These are phyloP conservation scores for Ananas comosus DNA, from an alignment of 176 grass and related monocot species.

Conservation along the genomic window DNA sequence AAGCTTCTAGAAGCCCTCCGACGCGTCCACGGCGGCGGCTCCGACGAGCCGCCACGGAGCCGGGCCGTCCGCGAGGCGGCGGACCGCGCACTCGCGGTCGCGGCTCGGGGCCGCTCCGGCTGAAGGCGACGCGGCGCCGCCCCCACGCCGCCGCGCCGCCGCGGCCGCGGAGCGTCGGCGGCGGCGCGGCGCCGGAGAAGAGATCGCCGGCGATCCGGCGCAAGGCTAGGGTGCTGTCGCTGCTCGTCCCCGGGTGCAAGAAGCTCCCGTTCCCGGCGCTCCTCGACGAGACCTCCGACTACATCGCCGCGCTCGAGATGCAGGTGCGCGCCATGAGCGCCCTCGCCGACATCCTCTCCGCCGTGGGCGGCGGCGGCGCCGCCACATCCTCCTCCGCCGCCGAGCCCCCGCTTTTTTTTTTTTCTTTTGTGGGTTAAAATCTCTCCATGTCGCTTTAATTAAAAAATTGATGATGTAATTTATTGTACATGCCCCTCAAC, in stretches of 20 bases:
- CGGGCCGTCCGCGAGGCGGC: conserved; percentile 58
- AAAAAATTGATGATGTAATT: not conserved
- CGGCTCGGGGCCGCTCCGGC: conserved; percentile 43
- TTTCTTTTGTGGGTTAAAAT: no score
- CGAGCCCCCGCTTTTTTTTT: conserved; percentile 3
- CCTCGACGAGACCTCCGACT: conserved; percentile 64
- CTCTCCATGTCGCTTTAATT: no score
- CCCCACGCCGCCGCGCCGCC: conserved; percentile 16
- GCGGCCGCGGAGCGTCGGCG: not conserved
- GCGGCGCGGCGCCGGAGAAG: not conserved
- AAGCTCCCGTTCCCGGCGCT: conserved; percentile 59
- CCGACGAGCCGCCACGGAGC: not conserved
- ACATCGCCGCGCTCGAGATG: conserved; percentile 90
- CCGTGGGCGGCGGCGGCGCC: not conserved
- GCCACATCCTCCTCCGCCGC: conserved; percentile 15
- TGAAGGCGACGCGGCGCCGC: conserved; percentile 28
- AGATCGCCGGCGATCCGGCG: conserved; percentile 31
- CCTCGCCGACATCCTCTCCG: conserved; percentile 57
- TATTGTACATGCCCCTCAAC: not conserved
- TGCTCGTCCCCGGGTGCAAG: conserved; percentile 71
- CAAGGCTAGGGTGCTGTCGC: conserved; percentile 60
- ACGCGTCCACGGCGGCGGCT: conserved; percentile 25
- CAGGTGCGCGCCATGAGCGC: conserved; percentile 82
- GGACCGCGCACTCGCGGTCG: conserved; percentile 56
- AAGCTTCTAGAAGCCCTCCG: conserved; percentile 81